Evolutionary conservation across 345 rosid species (phyloP), one percentile per base, ranked within the genome.

Genomic region (Euphorbia lathyris): DNA sequence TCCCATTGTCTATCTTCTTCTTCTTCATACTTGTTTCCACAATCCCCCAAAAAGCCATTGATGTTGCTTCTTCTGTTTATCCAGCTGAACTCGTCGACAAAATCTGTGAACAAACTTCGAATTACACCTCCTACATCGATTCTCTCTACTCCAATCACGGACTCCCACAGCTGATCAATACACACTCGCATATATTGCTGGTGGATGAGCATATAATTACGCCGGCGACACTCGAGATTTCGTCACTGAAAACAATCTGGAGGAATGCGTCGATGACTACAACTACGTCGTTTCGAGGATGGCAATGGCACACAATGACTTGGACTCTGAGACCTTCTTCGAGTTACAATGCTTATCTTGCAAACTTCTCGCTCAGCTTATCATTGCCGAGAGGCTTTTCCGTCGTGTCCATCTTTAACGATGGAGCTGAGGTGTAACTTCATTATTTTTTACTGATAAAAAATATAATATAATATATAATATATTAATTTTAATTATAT

Each of bases 71-170:
- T 12, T 64, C 67, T 6, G 2, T 12, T 56, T 6, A 25, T 11
- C 23, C 22, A 1, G 57, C 65, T 12, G 59, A 74, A 62, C 66
- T 78, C 10, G 87, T 81, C 7, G 53, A 64, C 67, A 61, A 56
- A 50, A 71, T 81, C 42, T 84, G 85, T 78, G 73, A 65, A 30
- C 67, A 65, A 55, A 66, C 83, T 26, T 58, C 67, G 4, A 65
- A 71, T 62, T 72, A 78, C 60, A 5, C 68, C 16, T 75, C 74
- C 74, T 82, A 85, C 10, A 62, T 78, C 26, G 29, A 74, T 56
- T 69, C 87, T 52, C 83, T 84, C 19, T 81, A 77, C 72, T 71
- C 85, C 9, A 84, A 84, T 68, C 59, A 3, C 77, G 83, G n/a
- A 68, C 85, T 36, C 67, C 80, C 1, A 45, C 59, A 40, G 83